Percentiles rank a stretch among this genome's conserved stretches.
These are phyloP conservation scores for Oenanthe javanica DNA, from an alignment of 140 eudicot species.

Conservation along the genomic window DNA sequence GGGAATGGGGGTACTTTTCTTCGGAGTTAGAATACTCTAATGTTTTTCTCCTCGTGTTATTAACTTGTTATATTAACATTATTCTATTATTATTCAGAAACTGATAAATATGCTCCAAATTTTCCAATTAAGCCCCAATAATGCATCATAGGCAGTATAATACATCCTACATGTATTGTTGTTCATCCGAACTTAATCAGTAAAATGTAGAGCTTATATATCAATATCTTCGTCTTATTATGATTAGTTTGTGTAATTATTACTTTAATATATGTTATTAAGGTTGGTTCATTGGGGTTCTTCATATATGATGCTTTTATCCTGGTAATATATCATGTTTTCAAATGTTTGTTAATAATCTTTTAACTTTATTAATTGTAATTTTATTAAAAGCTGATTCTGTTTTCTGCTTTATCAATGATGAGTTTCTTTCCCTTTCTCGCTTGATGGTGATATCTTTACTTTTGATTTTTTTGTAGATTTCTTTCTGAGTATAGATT, in stretches of 20 bases:
- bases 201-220: not conserved
- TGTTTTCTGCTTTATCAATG: constrained; percentile 6
- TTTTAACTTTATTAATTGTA: not conserved
- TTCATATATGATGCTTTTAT: not conserved
- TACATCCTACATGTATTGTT: not conserved
- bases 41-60: not conserved
- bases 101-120: not conserved
- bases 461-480: constrained; percentile 21
- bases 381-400: not conserved
- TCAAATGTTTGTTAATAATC: not conserved
- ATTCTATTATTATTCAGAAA: not conserved
- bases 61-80: not conserved
- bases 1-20: not conserved
- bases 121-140: not conserved
- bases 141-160: not conserved
- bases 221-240: not conserved
- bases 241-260: not conserved
- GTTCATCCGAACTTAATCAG: not conserved
- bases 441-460: not conserved
- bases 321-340: not conserved
- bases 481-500: constrained; percentile 78
- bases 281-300: not conserved
- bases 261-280: not conserved
- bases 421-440: not conserved
- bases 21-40: not conserved